Conservation (phyloP, 225 moss, liverwort and hornwort genomes). For the Polytrichum formosum region DNA sequence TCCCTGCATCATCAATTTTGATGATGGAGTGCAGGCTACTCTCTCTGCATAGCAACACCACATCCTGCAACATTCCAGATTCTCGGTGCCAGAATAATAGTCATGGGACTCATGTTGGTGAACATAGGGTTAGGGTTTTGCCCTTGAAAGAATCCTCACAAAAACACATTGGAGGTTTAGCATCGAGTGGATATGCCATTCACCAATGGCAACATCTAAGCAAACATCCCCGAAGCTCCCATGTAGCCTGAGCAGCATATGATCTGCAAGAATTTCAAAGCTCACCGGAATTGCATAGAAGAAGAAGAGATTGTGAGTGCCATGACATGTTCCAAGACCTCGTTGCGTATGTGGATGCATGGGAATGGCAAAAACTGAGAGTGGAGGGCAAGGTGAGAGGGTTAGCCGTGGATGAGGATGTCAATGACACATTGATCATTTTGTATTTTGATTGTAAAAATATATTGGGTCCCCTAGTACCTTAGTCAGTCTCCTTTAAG, state of each 20-base stretch:
- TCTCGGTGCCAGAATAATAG: neutral
- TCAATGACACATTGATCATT: constrained; percentile 21
- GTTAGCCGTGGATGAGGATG: constrained; percentile 27
- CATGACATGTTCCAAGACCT: constrained; percentile 31
- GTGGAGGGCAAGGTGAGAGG: constrained; percentile 36
- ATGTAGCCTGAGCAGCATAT: constrained; percentile 9
- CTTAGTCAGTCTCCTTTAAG: too few relatives aligned
- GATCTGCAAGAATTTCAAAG: constrained; percentile 1
- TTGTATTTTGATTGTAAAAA: too few relatives aligned
- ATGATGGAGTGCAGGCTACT: constrained; percentile 13
- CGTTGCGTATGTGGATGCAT: constrained; percentile 44
- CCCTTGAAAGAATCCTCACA: neutral
- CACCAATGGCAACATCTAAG: neutral
- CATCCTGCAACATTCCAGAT: neutral
- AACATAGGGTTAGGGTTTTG: constrained; percentile 10
- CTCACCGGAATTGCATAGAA: neutral
- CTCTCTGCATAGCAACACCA: constrained; percentile 7
- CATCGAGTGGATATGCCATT: neutral
- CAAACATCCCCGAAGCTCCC: neutral
- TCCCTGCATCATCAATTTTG: neutral
- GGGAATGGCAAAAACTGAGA: constrained; percentile 44
- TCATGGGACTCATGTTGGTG: neutral
- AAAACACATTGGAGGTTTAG: neutral
- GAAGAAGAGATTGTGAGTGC: constrained; percentile 33
- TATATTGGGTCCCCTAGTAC: too few relatives aligned